A percentile compares a stretch with the other conserved stretches of the same genome.
Conservation (phyloP, 106 monocot genomes). For the Hemerocallis citrina region DNA sequence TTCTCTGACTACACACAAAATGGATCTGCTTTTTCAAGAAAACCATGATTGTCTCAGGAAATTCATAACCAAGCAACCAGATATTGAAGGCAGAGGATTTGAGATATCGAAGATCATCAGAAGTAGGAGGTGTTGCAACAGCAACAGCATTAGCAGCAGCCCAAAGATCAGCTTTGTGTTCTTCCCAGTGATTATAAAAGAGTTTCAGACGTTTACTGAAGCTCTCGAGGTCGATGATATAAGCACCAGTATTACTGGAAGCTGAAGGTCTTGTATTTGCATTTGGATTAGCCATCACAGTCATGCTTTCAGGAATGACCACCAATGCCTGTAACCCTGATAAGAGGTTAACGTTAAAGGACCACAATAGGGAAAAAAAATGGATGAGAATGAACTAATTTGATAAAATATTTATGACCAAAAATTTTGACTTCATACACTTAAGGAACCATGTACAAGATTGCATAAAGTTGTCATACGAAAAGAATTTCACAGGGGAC, state of each 20-base stretch:
- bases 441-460: no score
- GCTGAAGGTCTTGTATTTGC: not conserved
- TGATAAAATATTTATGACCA: no score
- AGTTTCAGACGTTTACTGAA: constrained; percentile 58
- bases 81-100: constrained; percentile 87
- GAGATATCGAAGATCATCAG: constrained; percentile 81
- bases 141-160: constrained; percentile 50
- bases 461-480: no score
- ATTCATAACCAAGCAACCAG: constrained; percentile 93
- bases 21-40: constrained; percentile 87
- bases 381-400: no score
- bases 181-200: constrained; percentile 69
- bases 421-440: no score
- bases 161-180: constrained; percentile 57
- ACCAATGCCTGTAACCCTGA: no score
- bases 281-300: constrained; percentile 5
- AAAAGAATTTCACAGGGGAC: no score
- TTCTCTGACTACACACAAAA: constrained; percentile 81
- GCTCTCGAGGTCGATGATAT: constrained; percentile 52
- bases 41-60: constrained; percentile 93
- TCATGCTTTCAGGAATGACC: no score
- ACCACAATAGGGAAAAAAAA: no score
- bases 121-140: constrained; percentile 73
- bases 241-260: constrained; percentile 20
- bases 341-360: no score